Evolutionary conservation across 2,329 filamentous ascomycete species (phyloP), one percentile per base, ranked within the genome.

Genomic region (Cordyceps cateniannulata): DNA sequence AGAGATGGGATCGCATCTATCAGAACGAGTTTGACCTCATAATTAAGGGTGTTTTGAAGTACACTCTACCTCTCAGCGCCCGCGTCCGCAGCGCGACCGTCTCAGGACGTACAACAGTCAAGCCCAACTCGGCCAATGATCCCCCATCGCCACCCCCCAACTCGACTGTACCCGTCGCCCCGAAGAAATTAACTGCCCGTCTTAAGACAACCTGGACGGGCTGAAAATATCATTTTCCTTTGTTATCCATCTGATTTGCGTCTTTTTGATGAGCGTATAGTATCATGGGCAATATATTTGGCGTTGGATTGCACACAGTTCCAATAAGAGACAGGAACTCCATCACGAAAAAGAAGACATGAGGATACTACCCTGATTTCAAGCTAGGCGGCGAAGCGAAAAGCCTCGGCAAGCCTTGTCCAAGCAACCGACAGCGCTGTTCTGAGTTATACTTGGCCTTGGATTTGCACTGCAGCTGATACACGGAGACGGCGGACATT

Each of bases 11-110:
- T 71, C 84, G 86, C 62, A 93, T 98, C 51, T 80, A 97, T 55
- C 85, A 96, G 65, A 90, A 97, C 72, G 90, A 93, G 49, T 99
- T 98, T 67, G 91, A 97, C 66, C 81, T 99, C 53, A 93, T 98
- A 63, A 84, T 99, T 47, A 88, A 95, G 67, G 95, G 95, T 24
- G 89, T 95, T 16, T 80, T 99, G 66, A 92, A 93, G 70, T 99
- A 99, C 69, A 83, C 78, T 32, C 76, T 88, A 38, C 85, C 85
- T 3, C 75, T 88, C 57, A 87, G 83, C 66, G 81, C 83, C 65
- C 81, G 79, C 59, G 73, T 85, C 42, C 77, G 84, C 64, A 86
- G 81, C 64, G 82, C 83, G 9, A 78, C 82, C 8, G 84, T 88
- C 49, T 81, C 83, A 10, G 84, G 83, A 35, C 78, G 84, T 65